These are phyloP conservation scores for Termitomyces eurrhizus DNA, from an alignment of 768 basidiomycete genomes.

Conservation along the genomic window DNA sequence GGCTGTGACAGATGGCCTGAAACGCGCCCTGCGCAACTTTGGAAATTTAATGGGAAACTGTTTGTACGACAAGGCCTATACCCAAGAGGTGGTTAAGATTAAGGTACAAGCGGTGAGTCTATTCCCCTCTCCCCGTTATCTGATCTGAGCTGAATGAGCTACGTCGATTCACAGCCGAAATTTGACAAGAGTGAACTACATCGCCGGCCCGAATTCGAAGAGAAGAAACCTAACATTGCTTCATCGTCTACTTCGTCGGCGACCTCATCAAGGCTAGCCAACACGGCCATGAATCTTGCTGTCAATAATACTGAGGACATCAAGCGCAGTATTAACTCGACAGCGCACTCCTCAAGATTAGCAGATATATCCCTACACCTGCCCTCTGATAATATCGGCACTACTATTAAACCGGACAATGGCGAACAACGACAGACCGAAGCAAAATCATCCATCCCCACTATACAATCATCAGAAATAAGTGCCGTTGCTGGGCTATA, in stretches of 20 bases:
- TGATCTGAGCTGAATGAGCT: not conserved
- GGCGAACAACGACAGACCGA: constrained; percentile 21
- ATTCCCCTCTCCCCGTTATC: not conserved
- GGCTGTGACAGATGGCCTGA: constrained; percentile 92
- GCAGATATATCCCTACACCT: constrained; percentile 4
- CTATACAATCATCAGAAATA: constrained; percentile 29
- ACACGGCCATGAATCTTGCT: constrained; percentile 2
- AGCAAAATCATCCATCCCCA: constrained; percentile 33
- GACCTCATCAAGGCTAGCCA: constrained; percentile 13
- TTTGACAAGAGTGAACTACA: constrained; percentile 66
- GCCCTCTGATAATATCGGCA: not conserved
- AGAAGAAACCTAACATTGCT: constrained; percentile 28
- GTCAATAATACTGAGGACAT: not conserved
- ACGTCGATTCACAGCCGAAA: constrained; percentile 44
- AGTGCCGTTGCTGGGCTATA: constrained; percentile 7
- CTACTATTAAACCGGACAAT: constrained; percentile 12
- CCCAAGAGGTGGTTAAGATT: constrained; percentile 81
- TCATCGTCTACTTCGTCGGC: constrained; percentile 4
- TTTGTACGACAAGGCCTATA: constrained; percentile 92
- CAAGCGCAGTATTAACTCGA: constrained; percentile 3
- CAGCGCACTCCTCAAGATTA: constrained; percentile 13
- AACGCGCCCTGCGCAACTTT: constrained; percentile 87
- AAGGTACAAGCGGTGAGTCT: constrained; percentile 76
- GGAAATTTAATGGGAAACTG: constrained; percentile 96
- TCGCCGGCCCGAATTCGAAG: constrained; percentile 66